Percentiles rank a stretch among this genome's conserved stretches.
phyloP scores from a whole-genome alignment of 345 rosid species.

The Erodium maritimum region DNA sequence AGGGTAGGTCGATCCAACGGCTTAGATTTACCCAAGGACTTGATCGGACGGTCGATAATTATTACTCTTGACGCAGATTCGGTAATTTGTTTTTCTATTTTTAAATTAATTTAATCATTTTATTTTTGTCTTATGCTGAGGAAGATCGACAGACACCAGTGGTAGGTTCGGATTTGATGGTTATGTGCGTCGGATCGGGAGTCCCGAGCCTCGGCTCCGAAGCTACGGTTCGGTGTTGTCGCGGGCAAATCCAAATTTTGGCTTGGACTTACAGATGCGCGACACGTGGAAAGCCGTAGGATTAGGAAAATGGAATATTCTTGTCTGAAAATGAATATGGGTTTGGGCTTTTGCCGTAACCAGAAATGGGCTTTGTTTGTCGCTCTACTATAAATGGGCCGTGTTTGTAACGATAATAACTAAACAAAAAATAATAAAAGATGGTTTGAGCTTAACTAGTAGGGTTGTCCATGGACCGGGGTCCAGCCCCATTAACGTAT shows the following conservation, averaged over 20 bases:
- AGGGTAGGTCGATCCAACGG: neutral
- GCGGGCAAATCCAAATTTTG: conserved; percentile 22
- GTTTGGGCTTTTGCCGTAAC: neutral
- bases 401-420: too few species aligned
- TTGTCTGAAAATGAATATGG: neutral
- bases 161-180: conserved; percentile 10
- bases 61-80: neutral
- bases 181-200: neutral
- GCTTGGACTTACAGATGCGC: neutral
- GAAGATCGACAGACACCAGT: too few species aligned
- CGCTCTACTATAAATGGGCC: too few species aligned
- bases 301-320: neutral
- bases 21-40: neutral
- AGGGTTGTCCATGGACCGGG: too few species aligned
- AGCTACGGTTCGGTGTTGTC: conserved; percentile 8
- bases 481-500: too few species aligned
- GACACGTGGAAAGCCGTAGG: conserved; percentile 7
- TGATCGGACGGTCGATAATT: neutral
- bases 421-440: too few species aligned
- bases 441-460: too few species aligned
- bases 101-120: neutral
- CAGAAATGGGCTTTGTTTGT: neutral
- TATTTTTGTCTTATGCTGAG: conserved; percentile 5
- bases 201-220: conserved; percentile 18
- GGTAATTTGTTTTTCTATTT: neutral